phyloP scores from a whole-genome alignment of 1,284 basidiomycete species.

The Puccinia novopanici region DNA sequence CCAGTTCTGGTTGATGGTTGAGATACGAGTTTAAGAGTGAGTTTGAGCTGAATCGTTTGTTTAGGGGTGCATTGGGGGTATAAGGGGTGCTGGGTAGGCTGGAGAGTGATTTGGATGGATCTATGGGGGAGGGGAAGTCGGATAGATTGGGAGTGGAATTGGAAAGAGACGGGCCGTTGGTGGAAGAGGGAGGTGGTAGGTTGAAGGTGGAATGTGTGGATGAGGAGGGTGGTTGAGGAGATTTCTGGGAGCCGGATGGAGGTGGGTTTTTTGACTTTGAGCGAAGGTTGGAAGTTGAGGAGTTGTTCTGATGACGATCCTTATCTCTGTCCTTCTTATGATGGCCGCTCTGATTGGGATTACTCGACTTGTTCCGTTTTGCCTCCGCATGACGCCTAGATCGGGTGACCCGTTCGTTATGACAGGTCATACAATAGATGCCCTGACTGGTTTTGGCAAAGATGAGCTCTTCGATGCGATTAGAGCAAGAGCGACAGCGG shows the following conservation, averaged over 20 bases:
- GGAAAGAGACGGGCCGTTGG: neutral
- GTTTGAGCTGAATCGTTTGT: neutral
- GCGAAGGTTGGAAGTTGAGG: constrained; percentile 16
- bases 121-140: too few species aligned
- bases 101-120: neutral
- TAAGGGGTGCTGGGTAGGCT: constrained; percentile 24
- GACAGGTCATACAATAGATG: constrained; percentile 97
- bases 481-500: constrained; percentile 91
- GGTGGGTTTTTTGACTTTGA: constrained; percentile 25
- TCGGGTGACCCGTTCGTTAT: constrained; percentile 91
- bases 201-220: constrained; percentile 5
- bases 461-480: constrained; percentile 93
- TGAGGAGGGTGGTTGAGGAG: neutral
- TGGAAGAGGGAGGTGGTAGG: neutral
- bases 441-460: constrained; percentile 98
- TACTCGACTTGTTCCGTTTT: constrained; percentile 61
- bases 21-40: constrained; percentile 19
- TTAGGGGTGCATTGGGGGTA: neutral
- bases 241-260: too few species aligned
- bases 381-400: constrained; percentile 84
- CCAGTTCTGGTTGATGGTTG: neutral
- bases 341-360: constrained; percentile 2
- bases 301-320: too few species aligned
- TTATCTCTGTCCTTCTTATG: constrained; percentile 17
- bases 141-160: neutral